Evolutionary conservation across 768 basidiomycete species (phyloP), one percentile per base, ranked within the genome.

Genomic region (Rubroboletus satanas): DNA sequence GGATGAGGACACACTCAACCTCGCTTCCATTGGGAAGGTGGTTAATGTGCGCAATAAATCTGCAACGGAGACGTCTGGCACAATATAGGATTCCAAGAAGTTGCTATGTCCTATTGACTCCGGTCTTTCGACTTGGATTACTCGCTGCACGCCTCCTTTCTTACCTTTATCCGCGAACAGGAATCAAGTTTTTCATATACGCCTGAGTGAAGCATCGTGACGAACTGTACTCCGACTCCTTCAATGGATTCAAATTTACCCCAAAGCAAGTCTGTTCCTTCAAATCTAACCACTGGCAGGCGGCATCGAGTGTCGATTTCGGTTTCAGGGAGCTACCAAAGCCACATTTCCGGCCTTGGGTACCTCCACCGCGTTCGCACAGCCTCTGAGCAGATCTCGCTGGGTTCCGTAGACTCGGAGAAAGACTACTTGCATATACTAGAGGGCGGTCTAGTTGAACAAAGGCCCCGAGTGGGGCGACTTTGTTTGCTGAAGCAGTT

Each of bases 301-400:
- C 54, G 59, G 18, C 54, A 62, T 49, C 59, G 46, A 37, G 57
- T 63, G 7, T 66, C 66, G 18, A 62, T 68, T n/a, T 66, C 68
- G 12, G 69, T 65, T 26, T 75, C 72, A 29, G 74, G 75, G 44
- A 78, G 75, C 55, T 72, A 79, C 54, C 78, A 79, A 51, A 77
- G 74, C 47, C 74, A 78, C 61, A 68, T 79, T 33, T 80, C 78
- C 15, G 68, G 67, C 18, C 66, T 72, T 11, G 75, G 75, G 21
- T 73, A 77, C 15, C 68, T 74, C 33, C 75, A 79, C 52, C 79
- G 79, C 59, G 66, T 60, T 33, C 66, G 57, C 45, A 67, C 60
- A n/a, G 43, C 60, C 44, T 69, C 67, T 12, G 66, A 62, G 18
- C 67, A 64, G 33, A 56, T 62, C 18, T 31, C 60, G 45, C 51